Evolutionary conservation across 352 stramenopile species (phyloP).

Genomic region (Globisporangium emineosum): DNA sequence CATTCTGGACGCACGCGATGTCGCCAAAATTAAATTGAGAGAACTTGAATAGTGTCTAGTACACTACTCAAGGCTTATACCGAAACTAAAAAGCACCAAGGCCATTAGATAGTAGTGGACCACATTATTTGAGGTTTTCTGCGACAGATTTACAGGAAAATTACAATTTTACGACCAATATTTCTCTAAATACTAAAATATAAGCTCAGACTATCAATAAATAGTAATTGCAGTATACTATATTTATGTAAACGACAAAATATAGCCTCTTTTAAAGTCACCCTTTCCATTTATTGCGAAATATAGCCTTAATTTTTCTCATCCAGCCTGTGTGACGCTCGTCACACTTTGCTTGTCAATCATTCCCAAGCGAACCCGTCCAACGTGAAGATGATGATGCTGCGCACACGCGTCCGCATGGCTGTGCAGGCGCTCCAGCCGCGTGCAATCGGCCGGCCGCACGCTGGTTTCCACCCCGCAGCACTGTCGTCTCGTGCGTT

Average conservation of each 20-base stretch:
- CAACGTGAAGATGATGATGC: background rate
- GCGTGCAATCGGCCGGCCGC: background rate
- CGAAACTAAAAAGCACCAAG: background rate
- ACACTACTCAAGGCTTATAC: background rate
- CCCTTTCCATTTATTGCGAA: too few relatives aligned
- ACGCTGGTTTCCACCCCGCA: background rate
- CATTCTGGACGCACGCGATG: too few relatives aligned
- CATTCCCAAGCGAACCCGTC: background rate
- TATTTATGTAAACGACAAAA: too few relatives aligned
- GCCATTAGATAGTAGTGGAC: background rate
- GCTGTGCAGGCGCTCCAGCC: background rate
- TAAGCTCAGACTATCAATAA: too few relatives aligned
- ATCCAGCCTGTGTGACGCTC: background rate
- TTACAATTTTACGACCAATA: background rate
- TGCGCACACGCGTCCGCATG: constrained; percentile 4
- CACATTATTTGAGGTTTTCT: background rate
- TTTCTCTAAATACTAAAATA: background rate
- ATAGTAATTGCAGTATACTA: too few relatives aligned
- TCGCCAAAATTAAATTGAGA: background rate
- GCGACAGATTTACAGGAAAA: background rate
- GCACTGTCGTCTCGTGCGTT: constrained; percentile 27
- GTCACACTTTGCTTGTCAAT: constrained; percentile 6
- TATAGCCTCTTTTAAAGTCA: too few relatives aligned
- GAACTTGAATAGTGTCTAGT: background rate
- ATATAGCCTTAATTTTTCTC: background rate